Evolutionary conservation across 2,329 filamentous ascomycete species (phyloP).

Genomic region (Clarireedia homoeocarpa): DNA sequence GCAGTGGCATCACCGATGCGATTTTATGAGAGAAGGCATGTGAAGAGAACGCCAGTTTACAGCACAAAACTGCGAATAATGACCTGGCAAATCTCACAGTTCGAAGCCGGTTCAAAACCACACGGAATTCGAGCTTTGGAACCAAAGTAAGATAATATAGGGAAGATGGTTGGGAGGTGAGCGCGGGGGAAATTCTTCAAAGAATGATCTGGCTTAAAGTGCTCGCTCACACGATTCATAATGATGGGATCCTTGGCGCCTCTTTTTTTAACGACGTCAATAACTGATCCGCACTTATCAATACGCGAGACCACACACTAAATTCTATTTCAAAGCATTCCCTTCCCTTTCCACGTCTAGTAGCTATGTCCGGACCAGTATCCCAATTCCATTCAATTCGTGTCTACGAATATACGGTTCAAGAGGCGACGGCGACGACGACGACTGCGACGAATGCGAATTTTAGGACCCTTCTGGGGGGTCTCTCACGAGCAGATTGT

Average conservation of each 20-base stretch:
- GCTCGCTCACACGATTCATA: not conserved
- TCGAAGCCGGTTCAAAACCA: not conserved
- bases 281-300: too few relatives aligned
- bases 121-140: not conserved
- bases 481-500: too few relatives aligned
- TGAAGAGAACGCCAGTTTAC: conserved; percentile 11
- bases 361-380: too few relatives aligned
- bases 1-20: conserved; percentile 31
- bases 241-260: not conserved
- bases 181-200: not conserved
- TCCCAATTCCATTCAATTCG: too few relatives aligned
- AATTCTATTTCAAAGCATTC: too few relatives aligned
- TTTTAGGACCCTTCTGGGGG: too few relatives aligned
- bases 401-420: too few relatives aligned
- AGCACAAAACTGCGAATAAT: not conserved
- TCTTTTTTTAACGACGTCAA: not conserved
- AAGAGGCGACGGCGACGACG: too few relatives aligned
- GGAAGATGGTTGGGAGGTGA: too few relatives aligned
- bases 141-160: not conserved
- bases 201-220: not conserved
- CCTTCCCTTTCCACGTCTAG: too few relatives aligned
- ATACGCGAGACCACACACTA: too few relatives aligned
- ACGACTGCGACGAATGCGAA: too few relatives aligned
- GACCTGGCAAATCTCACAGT: not conserved
- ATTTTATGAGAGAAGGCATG: conserved; percentile 27